Percentiles rank a stretch among this genome's conserved stretches.
Evolutionary conservation across 306 rosid genomes (phyloP).

Genomic region (Sicyos baderoa): DNA sequence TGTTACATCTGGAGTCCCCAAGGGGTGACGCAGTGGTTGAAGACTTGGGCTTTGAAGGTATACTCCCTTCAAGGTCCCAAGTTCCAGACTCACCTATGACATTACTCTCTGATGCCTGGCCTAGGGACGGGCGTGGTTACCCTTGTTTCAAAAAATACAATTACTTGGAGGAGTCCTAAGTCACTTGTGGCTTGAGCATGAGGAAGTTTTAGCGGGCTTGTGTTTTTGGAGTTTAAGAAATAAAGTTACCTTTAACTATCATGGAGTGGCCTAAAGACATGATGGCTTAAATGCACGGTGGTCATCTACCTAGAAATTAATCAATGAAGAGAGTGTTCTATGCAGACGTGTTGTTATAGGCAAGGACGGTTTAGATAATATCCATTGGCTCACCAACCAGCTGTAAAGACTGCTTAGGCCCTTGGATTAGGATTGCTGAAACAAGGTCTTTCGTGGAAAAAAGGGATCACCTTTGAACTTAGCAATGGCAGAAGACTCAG

Average conservation of each 20-base stretch:
- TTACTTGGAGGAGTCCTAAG: not conserved
- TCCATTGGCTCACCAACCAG: not conserved
- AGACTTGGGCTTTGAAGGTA: too few relatives aligned
- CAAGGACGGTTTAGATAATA: not conserved
- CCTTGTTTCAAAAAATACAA: too few relatives aligned
- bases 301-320: too few relatives aligned
- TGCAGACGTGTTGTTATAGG: not conserved
- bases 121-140: too few relatives aligned
- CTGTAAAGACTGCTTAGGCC: not conserved
- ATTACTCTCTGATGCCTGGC: too few relatives aligned
- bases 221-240: not conserved
- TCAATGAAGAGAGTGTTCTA: not conserved
- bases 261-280: too few relatives aligned
- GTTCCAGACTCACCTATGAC: too few relatives aligned
- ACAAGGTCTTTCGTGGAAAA: not conserved
- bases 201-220: not conserved
- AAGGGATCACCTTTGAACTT: not conserved
- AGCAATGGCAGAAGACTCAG: not conserved
- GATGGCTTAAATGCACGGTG: too few relatives aligned
- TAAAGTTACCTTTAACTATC: not conserved
- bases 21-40: too few relatives aligned
- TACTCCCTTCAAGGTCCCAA: too few relatives aligned
- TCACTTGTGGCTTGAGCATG: not conserved
- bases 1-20: too few relatives aligned
- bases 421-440: not conserved